Base-by-base conservation (phyloP, 768 basidiomycete species). In the Strobilomyces echinocephalus region DNA sequence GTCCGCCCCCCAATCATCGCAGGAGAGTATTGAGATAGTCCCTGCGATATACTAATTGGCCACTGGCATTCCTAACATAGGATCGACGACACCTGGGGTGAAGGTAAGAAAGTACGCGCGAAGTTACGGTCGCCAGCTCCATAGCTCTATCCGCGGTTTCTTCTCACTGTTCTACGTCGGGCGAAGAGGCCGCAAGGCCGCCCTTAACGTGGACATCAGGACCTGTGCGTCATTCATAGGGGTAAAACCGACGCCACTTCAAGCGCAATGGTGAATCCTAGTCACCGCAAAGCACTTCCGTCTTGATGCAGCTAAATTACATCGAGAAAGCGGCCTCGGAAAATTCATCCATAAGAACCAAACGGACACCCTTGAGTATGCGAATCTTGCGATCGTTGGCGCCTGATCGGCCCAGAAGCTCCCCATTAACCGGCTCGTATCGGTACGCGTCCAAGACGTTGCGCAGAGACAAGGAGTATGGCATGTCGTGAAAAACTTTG, bases 401-500 rank as follows among this genome's bases (percentile, higher is more conserved):
- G 50, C 54, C 58, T 55, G 65, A 68, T 65, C 56, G 65, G 52
- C 61, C 54, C 39, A 39, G 44, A 52, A 24, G 57, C 34, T 57
- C 36, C 21, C 26, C 44, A 50, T 50, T 49, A 24, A 34, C 56
- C 12, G 46, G 53, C 33, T 63, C 53, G 59, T 74, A 79, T 21
- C 61, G 61, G 76, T 83, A 84, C 14, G 74, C 71, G 61, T 83
- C 77, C 42, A 85, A 65, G 31, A 80, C 58, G 52, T 71, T 76
- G 42, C 83, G 74, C 14, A 85, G 63, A 55, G 69, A 66, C 65
- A 82, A 73, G 8, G 79, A 73, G 57, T 74, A 70, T 35, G 63
- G 56, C 30, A 76, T 73, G 56, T 83, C 81, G 60, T 83, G 82
- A 63, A 82, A 83, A 33, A 85, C 65, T 63, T 81, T 83, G 70